phyloP scores from a whole-genome alignment of 2,329 filamentous ascomycete genomes.

The Trichoderma polysporum region DNA sequence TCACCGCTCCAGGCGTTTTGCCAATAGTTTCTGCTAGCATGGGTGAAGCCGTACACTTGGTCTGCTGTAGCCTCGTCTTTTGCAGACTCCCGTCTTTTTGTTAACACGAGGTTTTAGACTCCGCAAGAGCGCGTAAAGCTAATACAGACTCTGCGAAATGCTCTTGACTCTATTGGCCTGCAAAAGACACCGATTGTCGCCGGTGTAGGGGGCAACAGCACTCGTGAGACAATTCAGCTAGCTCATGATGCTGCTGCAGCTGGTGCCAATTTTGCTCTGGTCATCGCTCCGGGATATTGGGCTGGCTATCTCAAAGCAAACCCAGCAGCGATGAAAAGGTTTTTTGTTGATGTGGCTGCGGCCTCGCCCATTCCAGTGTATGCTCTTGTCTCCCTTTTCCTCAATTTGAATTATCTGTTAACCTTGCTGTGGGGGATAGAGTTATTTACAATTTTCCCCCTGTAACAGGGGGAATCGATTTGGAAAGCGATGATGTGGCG shows the following conservation, averaged over 20 bases:
- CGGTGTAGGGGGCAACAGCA: conserved; percentile 1
- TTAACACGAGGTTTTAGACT: not conserved
- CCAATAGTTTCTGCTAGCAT: conserved; percentile 9
- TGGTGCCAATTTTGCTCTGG: not conserved
- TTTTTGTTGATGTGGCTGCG: not conserved
- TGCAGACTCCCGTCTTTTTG: too few relatives aligned
- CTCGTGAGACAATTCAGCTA: conserved; percentile 7
- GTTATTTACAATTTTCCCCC: conserved; percentile 6
- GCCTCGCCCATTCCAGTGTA: conserved; percentile 1
- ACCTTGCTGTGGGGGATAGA: not conserved
- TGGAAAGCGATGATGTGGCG: not conserved
- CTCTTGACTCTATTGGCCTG: not conserved
- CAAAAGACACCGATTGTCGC: not conserved
- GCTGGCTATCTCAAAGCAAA: conserved; percentile 1
- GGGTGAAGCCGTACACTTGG: conserved; percentile 7
- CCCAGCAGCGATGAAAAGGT: not conserved
- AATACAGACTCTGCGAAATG: not conserved
- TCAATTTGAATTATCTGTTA: not conserved
- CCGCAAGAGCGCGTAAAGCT: not conserved
- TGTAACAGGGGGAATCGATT: not conserved
- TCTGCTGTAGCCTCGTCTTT: not conserved
- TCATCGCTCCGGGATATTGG: not conserved
- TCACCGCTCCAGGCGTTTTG: not conserved
- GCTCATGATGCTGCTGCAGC: not conserved
- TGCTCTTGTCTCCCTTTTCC: too few relatives aligned